Evolutionary conservation across 768 basidiomycete genomes (phyloP).

Genomic region (Termitomyces titanicus): DNA sequence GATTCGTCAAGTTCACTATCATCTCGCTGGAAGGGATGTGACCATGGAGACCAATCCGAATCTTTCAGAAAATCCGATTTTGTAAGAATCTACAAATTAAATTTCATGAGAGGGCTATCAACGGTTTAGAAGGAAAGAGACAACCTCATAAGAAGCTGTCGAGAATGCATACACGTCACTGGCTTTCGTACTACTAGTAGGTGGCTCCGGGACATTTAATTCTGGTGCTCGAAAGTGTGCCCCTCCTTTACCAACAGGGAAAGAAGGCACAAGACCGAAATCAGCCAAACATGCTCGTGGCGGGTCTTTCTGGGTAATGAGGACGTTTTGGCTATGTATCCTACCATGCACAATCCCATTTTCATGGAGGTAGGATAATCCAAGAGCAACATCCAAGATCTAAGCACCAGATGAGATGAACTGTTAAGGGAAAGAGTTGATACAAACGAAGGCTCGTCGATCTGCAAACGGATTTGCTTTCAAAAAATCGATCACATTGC

Average conservation of each 20-base stretch:
- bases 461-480: background rate
- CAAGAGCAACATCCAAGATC: background rate
- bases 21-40: background rate
- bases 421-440: background rate
- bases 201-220: background rate
- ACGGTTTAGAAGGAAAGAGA: background rate
- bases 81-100: constrained; percentile 5
- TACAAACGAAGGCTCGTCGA: background rate
- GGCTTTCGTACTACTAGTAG: background rate
- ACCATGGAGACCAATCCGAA: background rate
- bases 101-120: background rate
- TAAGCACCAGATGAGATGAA: background rate
- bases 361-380: constrained; percentile 9
- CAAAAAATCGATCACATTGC: background rate
- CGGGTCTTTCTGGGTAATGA: background rate
- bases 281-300: background rate
- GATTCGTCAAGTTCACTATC: background rate
- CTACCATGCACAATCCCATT: constrained; percentile 1
- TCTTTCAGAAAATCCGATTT: background rate
- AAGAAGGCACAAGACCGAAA: background rate
- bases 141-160: constrained; percentile 7
- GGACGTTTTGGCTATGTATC: constrained; percentile 1
- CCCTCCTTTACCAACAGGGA: background rate
- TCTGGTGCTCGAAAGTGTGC: constrained; percentile 1
- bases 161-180: constrained; percentile 13